Conservation (phyloP, 2,329 filamentous ascomycete species). For the Colletotrichum caudatum region DNA sequence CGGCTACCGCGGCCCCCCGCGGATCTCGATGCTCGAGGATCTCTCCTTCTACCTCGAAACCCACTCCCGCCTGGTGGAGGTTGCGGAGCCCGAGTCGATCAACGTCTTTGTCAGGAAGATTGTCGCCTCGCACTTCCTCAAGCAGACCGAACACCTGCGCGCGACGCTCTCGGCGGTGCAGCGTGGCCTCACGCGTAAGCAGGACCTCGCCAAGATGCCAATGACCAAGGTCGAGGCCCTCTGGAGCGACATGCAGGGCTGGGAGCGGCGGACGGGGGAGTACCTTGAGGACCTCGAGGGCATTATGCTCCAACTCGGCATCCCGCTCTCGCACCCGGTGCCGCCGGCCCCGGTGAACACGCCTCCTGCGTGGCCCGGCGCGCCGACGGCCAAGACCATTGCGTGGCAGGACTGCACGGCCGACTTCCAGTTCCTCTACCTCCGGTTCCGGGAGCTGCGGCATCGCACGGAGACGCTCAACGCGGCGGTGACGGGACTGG, state of each 20-base stretch:
- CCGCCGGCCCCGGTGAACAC: neutral
- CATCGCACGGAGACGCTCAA: slow-evolving; percentile 44
- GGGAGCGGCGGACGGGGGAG: slow-evolving; percentile 46
- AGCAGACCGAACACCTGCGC: slow-evolving; percentile 44
- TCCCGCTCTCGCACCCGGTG: slow-evolving; percentile 41
- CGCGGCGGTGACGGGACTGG: slow-evolving; percentile 45
- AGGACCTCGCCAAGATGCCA: slow-evolving; percentile 44
- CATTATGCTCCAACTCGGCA: slow-evolving; percentile 46
- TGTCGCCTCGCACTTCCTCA: slow-evolving; percentile 45
- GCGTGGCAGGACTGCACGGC: slow-evolving; percentile 42
- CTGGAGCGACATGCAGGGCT: slow-evolving; percentile 47
- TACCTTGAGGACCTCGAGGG: slow-evolving; percentile 46
- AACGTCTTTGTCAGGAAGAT: slow-evolving; percentile 45
- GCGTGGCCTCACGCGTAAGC: slow-evolving; percentile 45
- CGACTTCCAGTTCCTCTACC: slow-evolving; percentile 45
- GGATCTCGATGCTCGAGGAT: slow-evolving; percentile 45
- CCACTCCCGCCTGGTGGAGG: slow-evolving; percentile 39
- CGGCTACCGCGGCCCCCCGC: slow-evolving; percentile 40
- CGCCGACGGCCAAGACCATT: slow-evolving; percentile 5
- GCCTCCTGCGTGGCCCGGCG: neutral
- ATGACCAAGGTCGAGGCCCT: slow-evolving; percentile 44
- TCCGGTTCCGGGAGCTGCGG: slow-evolving; percentile 44
- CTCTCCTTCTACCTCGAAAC: slow-evolving; percentile 44
- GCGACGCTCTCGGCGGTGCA: slow-evolving; percentile 44
- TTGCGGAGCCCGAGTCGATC: slow-evolving; percentile 35